These are phyloP conservation scores for Sphaerostilbella broomeana DNA, from an alignment of 2,329 filamentous ascomycete species.

Conservation along the genomic window DNA sequence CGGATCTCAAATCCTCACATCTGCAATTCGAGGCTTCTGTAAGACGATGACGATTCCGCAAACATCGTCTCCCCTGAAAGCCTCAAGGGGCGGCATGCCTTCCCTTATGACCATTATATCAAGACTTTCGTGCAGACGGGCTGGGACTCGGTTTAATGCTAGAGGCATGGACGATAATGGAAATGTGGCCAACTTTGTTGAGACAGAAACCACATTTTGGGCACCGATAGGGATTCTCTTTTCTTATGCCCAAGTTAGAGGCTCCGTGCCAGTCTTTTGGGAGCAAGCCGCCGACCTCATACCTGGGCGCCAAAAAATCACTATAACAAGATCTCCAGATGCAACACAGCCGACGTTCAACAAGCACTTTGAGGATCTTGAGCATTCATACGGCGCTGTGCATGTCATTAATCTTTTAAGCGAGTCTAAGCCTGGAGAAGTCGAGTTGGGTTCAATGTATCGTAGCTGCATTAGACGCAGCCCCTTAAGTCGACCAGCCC, in stretches of 20 bases:
- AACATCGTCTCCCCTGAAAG: slow-evolving; percentile 62
- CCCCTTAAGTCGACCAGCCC: slow-evolving; percentile 57
- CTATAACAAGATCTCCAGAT: slow-evolving; percentile 78
- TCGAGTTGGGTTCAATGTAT: slow-evolving; percentile 75
- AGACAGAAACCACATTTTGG: slow-evolving; percentile 91
- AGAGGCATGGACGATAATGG: slow-evolving; percentile 96
- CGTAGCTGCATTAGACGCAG: slow-evolving; percentile 69
- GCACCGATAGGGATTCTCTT: slow-evolving; percentile 71
- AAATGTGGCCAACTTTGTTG: slow-evolving; percentile 97
- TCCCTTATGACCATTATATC: slow-evolving; percentile 87
- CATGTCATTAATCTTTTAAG: slow-evolving; percentile 95
- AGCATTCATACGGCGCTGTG: slow-evolving; percentile 79
- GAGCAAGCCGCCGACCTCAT: slow-evolving; percentile 84
- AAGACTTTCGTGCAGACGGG: slow-evolving; percentile 79
- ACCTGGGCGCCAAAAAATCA: slow-evolving; percentile 91
- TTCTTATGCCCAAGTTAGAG: slow-evolving; percentile 87
- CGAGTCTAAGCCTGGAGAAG: slow-evolving; percentile 77
- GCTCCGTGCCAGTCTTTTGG: slow-evolving; percentile 95
- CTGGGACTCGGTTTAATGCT: slow-evolving; percentile 94
- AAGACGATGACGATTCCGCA: slow-evolving; percentile 80
- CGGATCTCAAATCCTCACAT: slow-evolving; percentile 79
- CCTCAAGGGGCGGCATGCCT: slow-evolving; percentile 62
- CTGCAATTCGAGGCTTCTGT: slow-evolving; percentile 89
- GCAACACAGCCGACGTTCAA: slow-evolving; percentile 93
- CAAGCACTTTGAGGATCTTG: slow-evolving; percentile 86